Percentiles rank a stretch among this genome's conserved stretches.
phyloP scores from a whole-genome alignment of 164 flowering plant species.

The Vitis riparia region DNA sequence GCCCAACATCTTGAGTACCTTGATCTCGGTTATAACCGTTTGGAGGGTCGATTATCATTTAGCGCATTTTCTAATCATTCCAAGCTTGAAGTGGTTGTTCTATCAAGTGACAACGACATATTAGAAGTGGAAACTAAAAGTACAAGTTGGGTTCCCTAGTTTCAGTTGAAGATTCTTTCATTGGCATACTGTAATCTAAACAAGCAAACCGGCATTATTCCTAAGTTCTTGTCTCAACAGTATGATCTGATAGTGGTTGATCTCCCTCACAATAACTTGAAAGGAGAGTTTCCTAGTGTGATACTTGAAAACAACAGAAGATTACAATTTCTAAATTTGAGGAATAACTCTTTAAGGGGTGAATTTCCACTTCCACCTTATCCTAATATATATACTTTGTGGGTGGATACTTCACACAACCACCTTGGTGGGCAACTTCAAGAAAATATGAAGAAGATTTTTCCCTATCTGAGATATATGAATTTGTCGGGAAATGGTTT shows the following conservation, averaged over 20 bases:
- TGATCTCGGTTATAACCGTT: too few species aligned
- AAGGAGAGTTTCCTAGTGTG: constrained; percentile 1
- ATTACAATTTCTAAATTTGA: neutral
- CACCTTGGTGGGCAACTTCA: neutral
- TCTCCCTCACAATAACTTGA: constrained; percentile 10
- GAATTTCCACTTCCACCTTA: constrained; percentile 1
- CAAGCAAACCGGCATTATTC: neutral
- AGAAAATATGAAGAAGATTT: neutral
- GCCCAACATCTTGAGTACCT: too few species aligned
- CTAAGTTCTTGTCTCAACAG: neutral
- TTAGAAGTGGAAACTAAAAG: neutral
- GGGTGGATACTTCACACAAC: neutral
- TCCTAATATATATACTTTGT: neutral
- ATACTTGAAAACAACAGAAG: constrained; percentile 3
- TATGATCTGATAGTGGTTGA: neutral
- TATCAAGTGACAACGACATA: neutral
- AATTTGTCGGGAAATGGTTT: neutral
- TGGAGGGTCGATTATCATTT: too few species aligned
- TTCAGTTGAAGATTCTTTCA: neutral
- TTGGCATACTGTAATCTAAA: constrained; percentile 2
- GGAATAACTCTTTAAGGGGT: constrained; percentile 7
- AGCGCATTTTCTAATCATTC: neutral
- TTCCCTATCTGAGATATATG: too few species aligned
- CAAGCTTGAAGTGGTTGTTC: constrained; percentile 3
- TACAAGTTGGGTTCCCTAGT: neutral